Base-by-base conservation (phyloP, 169 alveolate genomes). In the Plasmodium billcollinsi region DNA sequence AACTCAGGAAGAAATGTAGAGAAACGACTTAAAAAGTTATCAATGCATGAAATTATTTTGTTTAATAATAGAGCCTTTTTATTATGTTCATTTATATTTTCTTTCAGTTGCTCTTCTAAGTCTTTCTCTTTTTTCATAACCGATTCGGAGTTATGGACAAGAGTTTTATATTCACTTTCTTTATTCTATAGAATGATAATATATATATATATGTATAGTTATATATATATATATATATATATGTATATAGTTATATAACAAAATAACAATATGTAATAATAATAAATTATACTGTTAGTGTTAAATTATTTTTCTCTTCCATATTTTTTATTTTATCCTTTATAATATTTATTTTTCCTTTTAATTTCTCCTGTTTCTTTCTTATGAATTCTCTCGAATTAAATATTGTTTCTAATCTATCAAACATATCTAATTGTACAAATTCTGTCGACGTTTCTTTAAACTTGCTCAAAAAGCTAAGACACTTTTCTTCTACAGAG, bases 361-460 rank as follows among this genome's bases (percentile, higher is more conserved):
- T 78, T 20, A 78, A 71, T 20, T 71, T 59, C 54, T 78, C 89
- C 67, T 78, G 65, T 52, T 78, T 78, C 52, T 66, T 78, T 78
- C 52, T 63, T 78, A 78, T 65, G 74, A 78, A 78, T 54, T 78
- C 76, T 20, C 89, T 69, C 12, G 89, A 78, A 45, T 70, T 78
- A 50, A 78, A 78, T 78, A 78, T 78, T 9, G 89, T 78, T 59
- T 78, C 89, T n/a, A 78, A 70, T 59, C 89, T 78, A 76, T 78
- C 89, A 61, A 78, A 78, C 78, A 78, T 78, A 24, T 78, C 89
- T 45, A 78, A 8, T 47, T 78, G 89, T 45, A 78, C 89, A 43
- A 78, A 67, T 73, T 78, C 89, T 12, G 78, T 11, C 65, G 89
- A 67, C 11, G 65, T 78, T 15, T 78, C 89, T 33, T 78, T 78